Conservation (phyloP, 805 yeast species). For the Brettanomyces bruxellensis region DNA sequence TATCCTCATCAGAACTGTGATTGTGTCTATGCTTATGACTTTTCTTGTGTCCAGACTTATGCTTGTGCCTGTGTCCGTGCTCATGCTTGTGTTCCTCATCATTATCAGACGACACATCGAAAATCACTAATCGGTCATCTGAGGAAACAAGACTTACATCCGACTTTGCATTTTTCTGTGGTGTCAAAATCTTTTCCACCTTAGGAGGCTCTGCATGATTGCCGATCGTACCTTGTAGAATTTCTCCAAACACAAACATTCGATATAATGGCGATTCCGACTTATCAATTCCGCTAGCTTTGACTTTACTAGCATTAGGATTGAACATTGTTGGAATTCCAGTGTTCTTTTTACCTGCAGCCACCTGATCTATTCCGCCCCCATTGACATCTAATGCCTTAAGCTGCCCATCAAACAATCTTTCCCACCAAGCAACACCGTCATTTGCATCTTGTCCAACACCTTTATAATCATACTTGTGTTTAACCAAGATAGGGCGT, state of each 20-base stretch:
- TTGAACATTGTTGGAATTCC: conserved; percentile 11
- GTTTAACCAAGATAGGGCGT: conserved; percentile 82
- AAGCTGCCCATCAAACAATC: conserved; percentile 87
- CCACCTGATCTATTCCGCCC: too few species aligned
- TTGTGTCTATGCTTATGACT: too few species aligned
- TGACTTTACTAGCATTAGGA: conserved; percentile 27
- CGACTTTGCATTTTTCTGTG: conserved; percentile 16
- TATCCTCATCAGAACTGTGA: too few species aligned
- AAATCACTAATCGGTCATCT: conserved; percentile 5
- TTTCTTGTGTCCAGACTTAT: too few species aligned
- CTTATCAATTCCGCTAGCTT: conserved; percentile 38
- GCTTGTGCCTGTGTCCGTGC: not conserved
- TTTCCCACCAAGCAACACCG: conserved; percentile 95
- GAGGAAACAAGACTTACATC: too few species aligned
- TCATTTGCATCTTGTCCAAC: conserved; percentile 72
- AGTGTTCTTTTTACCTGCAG: not conserved
- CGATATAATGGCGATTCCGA: conserved; percentile 65
- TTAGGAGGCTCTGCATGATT: not conserved
- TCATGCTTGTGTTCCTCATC: conserved; percentile 2
- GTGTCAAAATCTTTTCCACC: not conserved
- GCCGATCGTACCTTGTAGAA: conserved; percentile 63
- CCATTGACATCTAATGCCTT: conserved; percentile 48
- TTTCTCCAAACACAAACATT: conserved; percentile 84
- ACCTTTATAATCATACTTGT: conserved; percentile 86
- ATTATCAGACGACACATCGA: conserved; percentile 1